These are phyloP conservation scores for Arxiozyma slooffiae DNA, from an alignment of 1,139 yeast genomes.

Conservation along the genomic window DNA sequence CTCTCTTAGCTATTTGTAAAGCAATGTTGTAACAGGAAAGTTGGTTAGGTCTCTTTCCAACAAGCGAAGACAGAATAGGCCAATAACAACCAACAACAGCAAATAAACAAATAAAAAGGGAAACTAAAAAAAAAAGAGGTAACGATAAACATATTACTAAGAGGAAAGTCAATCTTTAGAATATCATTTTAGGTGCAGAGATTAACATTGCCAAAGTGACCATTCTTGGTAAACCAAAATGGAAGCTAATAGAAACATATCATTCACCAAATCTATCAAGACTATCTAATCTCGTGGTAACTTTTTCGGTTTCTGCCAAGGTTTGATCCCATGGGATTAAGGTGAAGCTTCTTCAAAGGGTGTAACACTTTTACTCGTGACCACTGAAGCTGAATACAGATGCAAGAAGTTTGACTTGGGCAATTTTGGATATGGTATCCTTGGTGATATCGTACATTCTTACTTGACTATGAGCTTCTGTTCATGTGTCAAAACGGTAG, in stretches of 20 bases:
- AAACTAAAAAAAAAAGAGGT: neutral
- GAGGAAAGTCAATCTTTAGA: conserved; percentile 81
- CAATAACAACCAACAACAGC: too few species aligned
- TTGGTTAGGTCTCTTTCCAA: too few species aligned
- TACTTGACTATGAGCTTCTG: conserved; percentile 95
- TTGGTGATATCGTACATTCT: conserved; percentile 90
- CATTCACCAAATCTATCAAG: conserved; percentile 56
- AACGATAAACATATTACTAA: conserved; percentile 30
- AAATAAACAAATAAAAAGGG: too few species aligned
- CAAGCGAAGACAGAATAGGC: too few species aligned
- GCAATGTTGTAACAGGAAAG: too few species aligned
- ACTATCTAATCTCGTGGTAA: conserved; percentile 94
- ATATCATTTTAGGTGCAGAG: conserved; percentile 88
- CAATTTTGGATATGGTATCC: conserved; percentile 76
- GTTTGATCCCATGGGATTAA: conserved; percentile 99
- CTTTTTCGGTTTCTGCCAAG: conserved; percentile 83
- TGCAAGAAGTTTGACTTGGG: conserved; percentile 51
- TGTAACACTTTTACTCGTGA: conserved; percentile 88
- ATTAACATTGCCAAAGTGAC: conserved; percentile 88
- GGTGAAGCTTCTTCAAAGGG: conserved; percentile 97
- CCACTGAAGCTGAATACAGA: conserved; percentile 83
- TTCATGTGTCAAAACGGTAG: conserved; percentile 96
- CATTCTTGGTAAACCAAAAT: conserved; percentile 91
- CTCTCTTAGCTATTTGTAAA: too few species aligned
- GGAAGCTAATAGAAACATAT: conserved; percentile 85